phyloP scores from a whole-genome alignment of 208 protist genomes.

The Leptomonas pyrrhocoris region DNA sequence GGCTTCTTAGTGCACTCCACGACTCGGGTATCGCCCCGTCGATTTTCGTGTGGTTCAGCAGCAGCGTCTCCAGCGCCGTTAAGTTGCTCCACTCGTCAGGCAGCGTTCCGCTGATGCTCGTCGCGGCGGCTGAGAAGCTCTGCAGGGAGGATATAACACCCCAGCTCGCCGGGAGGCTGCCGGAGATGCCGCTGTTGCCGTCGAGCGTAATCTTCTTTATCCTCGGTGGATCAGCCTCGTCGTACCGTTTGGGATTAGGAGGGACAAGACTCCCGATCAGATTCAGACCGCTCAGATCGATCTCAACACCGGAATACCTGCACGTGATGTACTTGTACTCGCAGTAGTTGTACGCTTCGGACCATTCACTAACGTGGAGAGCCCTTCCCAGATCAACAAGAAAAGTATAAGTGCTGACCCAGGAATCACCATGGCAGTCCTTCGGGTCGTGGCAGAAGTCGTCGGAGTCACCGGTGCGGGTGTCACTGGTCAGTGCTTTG shows the following conservation, averaged over 20 bases:
- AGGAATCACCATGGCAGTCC: neutral
- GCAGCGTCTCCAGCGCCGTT: conserved; percentile 4
- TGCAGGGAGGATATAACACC: neutral
- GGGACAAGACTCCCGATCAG: neutral
- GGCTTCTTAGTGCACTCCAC: neutral
- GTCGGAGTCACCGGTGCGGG: neutral
- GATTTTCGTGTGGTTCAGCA: neutral
- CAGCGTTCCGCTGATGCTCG: conserved; percentile 2
- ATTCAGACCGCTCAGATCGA: neutral
- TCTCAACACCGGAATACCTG: neutral
- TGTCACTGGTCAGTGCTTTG: neutral
- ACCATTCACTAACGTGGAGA: neutral
- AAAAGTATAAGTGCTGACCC: neutral
- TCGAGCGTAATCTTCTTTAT: neutral
- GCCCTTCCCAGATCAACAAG: neutral
- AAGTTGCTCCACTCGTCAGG: neutral
- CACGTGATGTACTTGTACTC: neutral
- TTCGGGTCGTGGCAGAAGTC: neutral
- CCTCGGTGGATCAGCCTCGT: neutral
- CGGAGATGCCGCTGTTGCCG: conserved; percentile 7
- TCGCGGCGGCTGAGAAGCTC: neutral
- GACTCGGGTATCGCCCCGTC: neutral
- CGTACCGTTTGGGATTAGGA: neutral
- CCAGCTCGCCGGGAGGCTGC: neutral
- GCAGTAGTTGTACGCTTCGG: neutral